Evolutionary conservation across 2,329 filamentous ascomycete species (phyloP).

Genomic region (Hypoxylon sp.): DNA sequence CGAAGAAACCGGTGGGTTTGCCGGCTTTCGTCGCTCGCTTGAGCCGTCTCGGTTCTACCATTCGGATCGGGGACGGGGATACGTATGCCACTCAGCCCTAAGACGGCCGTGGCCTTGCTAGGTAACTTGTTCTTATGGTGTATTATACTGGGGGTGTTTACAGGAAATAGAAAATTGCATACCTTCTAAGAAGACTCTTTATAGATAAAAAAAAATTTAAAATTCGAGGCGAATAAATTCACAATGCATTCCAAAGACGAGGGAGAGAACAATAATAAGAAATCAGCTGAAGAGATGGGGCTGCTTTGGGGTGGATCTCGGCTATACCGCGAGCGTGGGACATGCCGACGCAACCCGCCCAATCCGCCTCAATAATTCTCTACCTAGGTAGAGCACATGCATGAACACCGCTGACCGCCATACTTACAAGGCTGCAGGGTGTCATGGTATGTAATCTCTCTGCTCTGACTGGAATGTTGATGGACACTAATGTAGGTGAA

Average conservation of each 20-base stretch:
- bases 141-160: neutral
- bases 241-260: slow-evolving; percentile 1
- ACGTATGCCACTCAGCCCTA: too few relatives aligned
- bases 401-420: slow-evolving; percentile 19
- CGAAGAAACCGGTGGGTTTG: slow-evolving; percentile 6
- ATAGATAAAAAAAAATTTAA: neutral
- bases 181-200: slow-evolving; percentile 1
- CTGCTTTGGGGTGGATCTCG: slow-evolving; percentile 19
- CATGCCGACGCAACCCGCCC: slow-evolving; percentile 39
- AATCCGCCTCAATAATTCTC: too few relatives aligned
- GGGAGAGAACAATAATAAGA: too few relatives aligned
- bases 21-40: slow-evolving; percentile 16
- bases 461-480: slow-evolving; percentile 8
- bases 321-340: slow-evolving; percentile 6
- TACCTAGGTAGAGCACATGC: too few relatives aligned
- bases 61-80: slow-evolving; percentile 18
- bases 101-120: too few relatives aligned
- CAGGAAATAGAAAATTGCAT: neutral
- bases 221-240: too few relatives aligned
- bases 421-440: too few relatives aligned
- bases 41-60: slow-evolving; percentile 23
- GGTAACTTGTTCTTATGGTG: too few relatives aligned
- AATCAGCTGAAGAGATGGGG: slow-evolving; percentile 23
- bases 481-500: slow-evolving; percentile 8
- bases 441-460: too few relatives aligned